A percentile compares a stretch with the other conserved stretches of the same genome.
Conservation (phyloP, 345 rosid species). For the Syzygium aromaticum region DNA sequence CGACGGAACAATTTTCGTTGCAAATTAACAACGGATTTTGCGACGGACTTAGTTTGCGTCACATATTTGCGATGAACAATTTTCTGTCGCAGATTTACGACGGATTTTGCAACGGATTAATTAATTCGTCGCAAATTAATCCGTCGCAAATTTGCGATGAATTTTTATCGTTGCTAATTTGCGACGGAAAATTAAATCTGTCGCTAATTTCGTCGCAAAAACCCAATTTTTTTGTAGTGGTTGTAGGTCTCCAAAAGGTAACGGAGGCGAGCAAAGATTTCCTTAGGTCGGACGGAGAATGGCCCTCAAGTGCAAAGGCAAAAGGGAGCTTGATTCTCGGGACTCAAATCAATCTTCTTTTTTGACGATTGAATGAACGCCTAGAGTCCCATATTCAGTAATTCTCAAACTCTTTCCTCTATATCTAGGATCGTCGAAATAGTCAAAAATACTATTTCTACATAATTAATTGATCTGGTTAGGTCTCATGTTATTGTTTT, state of each 20-base stretch:
- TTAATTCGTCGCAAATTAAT: too few species aligned
- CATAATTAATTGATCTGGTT: not conserved
- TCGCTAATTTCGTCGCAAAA: too few species aligned
- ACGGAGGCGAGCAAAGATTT: not conserved
- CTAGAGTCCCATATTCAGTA: not conserved
- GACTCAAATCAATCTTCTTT: not conserved
- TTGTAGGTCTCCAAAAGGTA: not conserved
- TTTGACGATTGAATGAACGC: not conserved
- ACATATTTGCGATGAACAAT: too few species aligned
- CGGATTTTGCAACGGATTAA: too few species aligned
- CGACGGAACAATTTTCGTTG: too few species aligned
- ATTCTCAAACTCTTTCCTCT: not conserved
- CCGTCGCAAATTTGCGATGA: too few species aligned
- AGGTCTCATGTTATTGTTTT: not conserved
- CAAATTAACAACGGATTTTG: too few species aligned
- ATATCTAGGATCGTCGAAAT: not conserved
- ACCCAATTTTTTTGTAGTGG: too few species aligned
- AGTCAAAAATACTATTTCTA: not conserved
- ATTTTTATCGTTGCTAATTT: too few species aligned
- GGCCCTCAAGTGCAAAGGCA: not conserved
- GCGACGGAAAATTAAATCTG: too few species aligned
- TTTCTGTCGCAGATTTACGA: too few species aligned
- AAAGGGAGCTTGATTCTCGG: not conserved
- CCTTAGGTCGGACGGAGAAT: not conserved
- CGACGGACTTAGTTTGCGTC: too few species aligned